Evolutionary conservation across 495 filamentous ascomycete genomes (phyloP), one percentile per base, ranked within the genome.

Genomic region (Talaromyces adpressus): DNA sequence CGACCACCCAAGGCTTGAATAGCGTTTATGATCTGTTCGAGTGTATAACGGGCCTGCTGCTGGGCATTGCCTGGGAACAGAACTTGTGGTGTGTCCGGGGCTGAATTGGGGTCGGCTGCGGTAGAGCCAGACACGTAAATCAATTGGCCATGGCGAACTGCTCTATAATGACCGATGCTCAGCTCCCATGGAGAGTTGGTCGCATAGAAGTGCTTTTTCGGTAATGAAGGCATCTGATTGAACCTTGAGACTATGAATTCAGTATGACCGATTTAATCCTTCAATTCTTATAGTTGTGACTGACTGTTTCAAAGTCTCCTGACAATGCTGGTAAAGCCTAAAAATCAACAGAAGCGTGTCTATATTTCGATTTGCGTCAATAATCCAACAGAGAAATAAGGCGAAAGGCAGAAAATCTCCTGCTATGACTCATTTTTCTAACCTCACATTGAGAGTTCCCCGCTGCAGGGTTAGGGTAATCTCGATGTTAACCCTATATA

Each of bases 81-180:
- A 20, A 79, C 72, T 51, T 66, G 68, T n/a, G 76, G 74, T 47
- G 70, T 65, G 23, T 71, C 57, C 23, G 66, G 57, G 11, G 75
- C 64, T n/a, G 75, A 73, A 11, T 64, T 47, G 2, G 72, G 72
- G 47, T 78, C 74, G 56, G 74, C 71, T 11, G 79, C 72, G 4
- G 79, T 82, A 20, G 79, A 77, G 3, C 79, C 79, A 14, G 79
- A 77, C 25, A 82, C 77, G 64, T 75, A 80, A 61, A 82, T 77
- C 0, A 76, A 71, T n/a, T 68, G 65, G 1, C 76, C 75, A 53
- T 70, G 73, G 0, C 77, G 76, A 6, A 82, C 70, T 9, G 79
- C 79, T 25, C 79, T 77, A 52, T 79, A 79, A 62, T 82, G 81
- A 16, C 79, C 79, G 61, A 80, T 74, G 14, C 59, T 64, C 29